These are phyloP conservation scores for Gossypium davidsonii DNA, from an alignment of 441 rosid genomes.

Conservation along the genomic window DNA sequence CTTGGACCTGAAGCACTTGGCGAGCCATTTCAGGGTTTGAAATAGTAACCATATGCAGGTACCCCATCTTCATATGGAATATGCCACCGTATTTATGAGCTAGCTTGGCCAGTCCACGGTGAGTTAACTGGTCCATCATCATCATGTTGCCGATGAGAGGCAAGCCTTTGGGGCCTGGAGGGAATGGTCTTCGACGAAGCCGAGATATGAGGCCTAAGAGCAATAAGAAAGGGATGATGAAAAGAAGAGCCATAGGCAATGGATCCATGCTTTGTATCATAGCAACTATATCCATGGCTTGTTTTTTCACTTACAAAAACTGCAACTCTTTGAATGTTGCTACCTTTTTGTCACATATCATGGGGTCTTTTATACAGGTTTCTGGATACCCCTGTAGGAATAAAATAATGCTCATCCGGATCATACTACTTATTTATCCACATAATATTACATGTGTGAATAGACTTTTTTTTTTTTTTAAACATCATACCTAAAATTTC, in stretches of 20 bases:
- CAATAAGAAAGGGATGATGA: slow-evolving; percentile 33
- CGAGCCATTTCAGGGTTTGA: slow-evolving; percentile 68
- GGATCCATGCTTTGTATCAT: slow-evolving; percentile 31
- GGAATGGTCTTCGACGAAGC: slow-evolving; percentile 41
- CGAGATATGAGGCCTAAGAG: slow-evolving; percentile 32
- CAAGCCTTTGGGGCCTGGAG: slow-evolving; percentile 82
- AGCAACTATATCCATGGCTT: slow-evolving; percentile 34
- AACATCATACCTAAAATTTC: not conserved
- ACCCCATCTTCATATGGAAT: slow-evolving; percentile 71
- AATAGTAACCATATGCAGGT: slow-evolving; percentile 58
- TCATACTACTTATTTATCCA: not conserved
- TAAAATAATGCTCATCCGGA: not conserved
- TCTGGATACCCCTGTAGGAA: not conserved
- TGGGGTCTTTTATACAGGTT: slow-evolving; percentile 29
- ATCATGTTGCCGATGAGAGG: slow-evolving; percentile 83
- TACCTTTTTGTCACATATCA: slow-evolving; percentile 7
- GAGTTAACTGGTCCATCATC: slow-evolving; percentile 86
- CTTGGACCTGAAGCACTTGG: slow-evolving; percentile 81
- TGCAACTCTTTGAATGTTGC: slow-evolving; percentile 22
- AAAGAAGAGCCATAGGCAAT: slow-evolving; percentile 23
- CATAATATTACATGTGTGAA: not conserved
- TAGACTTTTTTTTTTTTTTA: not conserved
- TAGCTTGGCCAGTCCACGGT: slow-evolving; percentile 69
- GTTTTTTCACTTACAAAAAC: not conserved
- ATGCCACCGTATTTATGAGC: slow-evolving; percentile 69